Base-by-base conservation (phyloP, 345 rosid species). In the Orychophragmus violaceus region DNA sequence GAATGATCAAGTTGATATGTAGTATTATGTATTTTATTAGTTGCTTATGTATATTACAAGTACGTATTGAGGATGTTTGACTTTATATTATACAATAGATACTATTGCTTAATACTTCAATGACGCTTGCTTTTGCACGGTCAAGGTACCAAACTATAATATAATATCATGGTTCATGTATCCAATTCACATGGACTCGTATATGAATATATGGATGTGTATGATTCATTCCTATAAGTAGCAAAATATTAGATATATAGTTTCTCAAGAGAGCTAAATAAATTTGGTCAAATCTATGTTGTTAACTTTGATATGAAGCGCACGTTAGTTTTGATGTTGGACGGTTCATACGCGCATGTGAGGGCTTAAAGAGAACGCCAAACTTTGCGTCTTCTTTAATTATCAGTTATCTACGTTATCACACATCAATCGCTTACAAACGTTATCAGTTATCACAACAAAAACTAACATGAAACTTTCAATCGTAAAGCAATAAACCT, bases 261-360 rank as follows among this genome's bases (percentile, higher is more conserved):
- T 25, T 30, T 25, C 30, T 17, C 14, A 29, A 42, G 18, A 55
- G 13, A 32, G 7, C 6, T 41, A 14, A 24, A 24, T 24, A 46
- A 24, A 62, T 12, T 22, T 32, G 24, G 29, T 65, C 53, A 52
- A 70, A 61, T 62, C 49, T 53, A 55, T 54, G 69, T 53, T 54
- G 69, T 53, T 44, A 70, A 24, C 63, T 62, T 42, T 71, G 69
- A 44, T 51, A 62, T 39, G 41, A 54, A 32, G 39, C 39, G 41
- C 58, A 62, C 64, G 57, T 62, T 62, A 71, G 30, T 22, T 41
- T 62, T 70, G 74, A 52, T 41, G 36, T 52, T 70, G 68, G 62
- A 71, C 69, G 56, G 69, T 44, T 62, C 63, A 42, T 52, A 62
- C 9, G 55, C 33, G 56, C 75, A 70, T 62, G 56, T 62, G 69